phyloP scores from a whole-genome alignment of 345 rosid species.

The Gossypium ekmanianum region DNA sequence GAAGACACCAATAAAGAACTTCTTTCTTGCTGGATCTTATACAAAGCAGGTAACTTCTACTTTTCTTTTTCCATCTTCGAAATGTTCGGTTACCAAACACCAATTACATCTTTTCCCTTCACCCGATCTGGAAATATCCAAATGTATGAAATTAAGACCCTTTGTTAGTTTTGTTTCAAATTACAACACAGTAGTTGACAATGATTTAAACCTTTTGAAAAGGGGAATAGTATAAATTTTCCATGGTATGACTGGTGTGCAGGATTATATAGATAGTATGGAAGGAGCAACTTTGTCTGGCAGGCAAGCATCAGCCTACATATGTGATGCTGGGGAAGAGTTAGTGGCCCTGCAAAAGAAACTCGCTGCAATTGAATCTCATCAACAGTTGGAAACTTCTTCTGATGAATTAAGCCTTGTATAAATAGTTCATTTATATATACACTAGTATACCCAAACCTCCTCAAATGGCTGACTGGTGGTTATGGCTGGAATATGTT shows the following conservation, averaged over 20 bases:
- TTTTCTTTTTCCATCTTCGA: not conserved
- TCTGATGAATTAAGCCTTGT: slow-evolving; percentile 72
- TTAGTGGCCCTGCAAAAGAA: slow-evolving; percentile 63
- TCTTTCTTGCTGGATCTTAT: slow-evolving; percentile 94
- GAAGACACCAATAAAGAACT: slow-evolving; percentile 83
- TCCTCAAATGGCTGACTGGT: slow-evolving; percentile 6
- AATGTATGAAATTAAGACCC: not conserved
- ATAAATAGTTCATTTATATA: slow-evolving; percentile 21
- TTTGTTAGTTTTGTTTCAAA: not conserved
- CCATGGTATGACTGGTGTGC: slow-evolving; percentile 14
- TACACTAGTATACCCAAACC: not conserved
- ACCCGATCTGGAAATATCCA: not conserved
- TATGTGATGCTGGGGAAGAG: slow-evolving; percentile 82
- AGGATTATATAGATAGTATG: slow-evolving; percentile 99
- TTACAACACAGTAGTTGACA: not conserved
- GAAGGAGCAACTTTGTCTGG: slow-evolving; percentile 97
- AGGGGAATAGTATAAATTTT: not conserved
- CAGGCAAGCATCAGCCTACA: slow-evolving; percentile 83
- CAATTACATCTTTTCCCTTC: not conserved
- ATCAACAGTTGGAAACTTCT: slow-evolving; percentile 16
- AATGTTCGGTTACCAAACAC: not conserved
- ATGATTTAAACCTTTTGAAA: not conserved
- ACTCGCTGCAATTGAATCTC: slow-evolving; percentile 39
- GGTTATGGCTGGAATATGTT: not conserved
- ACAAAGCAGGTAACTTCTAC: slow-evolving; percentile 71